phyloP scores from a whole-genome alignment of 306 rosid genomes.

The Abrus pulchellus region DNA sequence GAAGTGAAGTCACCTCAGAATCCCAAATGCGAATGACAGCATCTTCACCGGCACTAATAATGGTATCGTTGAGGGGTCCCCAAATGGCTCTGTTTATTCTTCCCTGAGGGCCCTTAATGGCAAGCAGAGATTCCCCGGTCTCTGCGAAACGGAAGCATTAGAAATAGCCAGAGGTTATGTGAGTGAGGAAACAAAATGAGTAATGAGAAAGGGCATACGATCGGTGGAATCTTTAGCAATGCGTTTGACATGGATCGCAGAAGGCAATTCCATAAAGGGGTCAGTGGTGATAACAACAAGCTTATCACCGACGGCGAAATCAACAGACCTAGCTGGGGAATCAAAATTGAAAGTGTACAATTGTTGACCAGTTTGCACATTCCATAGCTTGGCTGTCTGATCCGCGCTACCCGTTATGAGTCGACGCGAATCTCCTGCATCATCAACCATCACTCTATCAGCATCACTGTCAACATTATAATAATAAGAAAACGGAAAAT shows the following conservation, averaged over 20 bases:
- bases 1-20: conserved; percentile 61
- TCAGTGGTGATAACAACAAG: conserved; percentile 78
- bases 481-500: neutral
- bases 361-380: conserved; percentile 82
- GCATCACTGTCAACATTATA: neutral
- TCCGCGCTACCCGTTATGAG: conserved; percentile 91
- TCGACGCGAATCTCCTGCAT: conserved; percentile 66
- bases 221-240: conserved; percentile 65
- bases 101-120: conserved; percentile 87
- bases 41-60: conserved; percentile 95
- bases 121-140: conserved; percentile 74
- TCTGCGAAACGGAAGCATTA: conserved; percentile 55
- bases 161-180: neutral
- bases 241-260: conserved; percentile 82
- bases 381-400: conserved; percentile 82
- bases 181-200: neutral
- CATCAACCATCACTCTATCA: neutral
- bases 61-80: conserved; percentile 88
- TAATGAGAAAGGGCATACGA: conserved; percentile 53
- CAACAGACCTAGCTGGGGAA: conserved; percentile 80
- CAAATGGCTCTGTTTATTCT: conserved; percentile 94
- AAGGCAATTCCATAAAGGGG: conserved; percentile 76
- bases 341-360: conserved; percentile 74
- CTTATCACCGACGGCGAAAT: conserved; percentile 71
- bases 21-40: conserved; percentile 89